Percentiles rank a stretch among this genome's conserved stretches.
phyloP scores from a whole-genome alignment of 352 stramenopile genomes.

The Proteromonas lacertae region DNA sequence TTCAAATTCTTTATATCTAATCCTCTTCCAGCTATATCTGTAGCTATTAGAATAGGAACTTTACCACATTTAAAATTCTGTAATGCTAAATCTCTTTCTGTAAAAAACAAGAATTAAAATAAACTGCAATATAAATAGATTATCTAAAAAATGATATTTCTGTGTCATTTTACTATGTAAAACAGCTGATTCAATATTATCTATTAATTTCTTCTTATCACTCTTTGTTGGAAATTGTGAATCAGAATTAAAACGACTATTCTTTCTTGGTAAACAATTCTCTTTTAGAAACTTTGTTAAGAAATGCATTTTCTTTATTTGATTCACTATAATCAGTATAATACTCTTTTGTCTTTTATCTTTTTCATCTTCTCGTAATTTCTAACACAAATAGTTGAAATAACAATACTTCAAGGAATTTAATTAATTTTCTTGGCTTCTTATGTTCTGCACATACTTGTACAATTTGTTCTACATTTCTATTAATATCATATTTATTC shows the following conservation, averaged over 20 bases:
- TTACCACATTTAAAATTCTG: slow-evolving; percentile 67
- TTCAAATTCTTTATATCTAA: slow-evolving; percentile 62
- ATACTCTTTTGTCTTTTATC: not conserved
- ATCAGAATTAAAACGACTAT: too few relatives aligned
- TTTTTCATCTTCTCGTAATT: not conserved
- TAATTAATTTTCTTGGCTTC: not conserved
- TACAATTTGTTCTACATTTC: not conserved
- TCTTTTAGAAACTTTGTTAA: not conserved
- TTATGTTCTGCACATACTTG: slow-evolving; percentile 4
- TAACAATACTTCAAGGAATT: not conserved
- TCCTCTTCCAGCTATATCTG: slow-evolving; percentile 71
- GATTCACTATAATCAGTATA: slow-evolving; percentile 1
- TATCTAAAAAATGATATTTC: too few relatives aligned
- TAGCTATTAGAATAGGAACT: slow-evolving; percentile 70
- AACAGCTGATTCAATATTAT: too few relatives aligned
- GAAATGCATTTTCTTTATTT: slow-evolving; percentile 1
- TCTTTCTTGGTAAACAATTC: too few relatives aligned
- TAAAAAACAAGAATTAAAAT: slow-evolving; percentile 72
- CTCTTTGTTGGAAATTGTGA: too few relatives aligned
- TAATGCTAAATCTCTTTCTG: slow-evolving; percentile 46
- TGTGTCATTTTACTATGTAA: too few relatives aligned
- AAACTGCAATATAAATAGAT: slow-evolving; percentile 35
- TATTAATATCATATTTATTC: too few relatives aligned
- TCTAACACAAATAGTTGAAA: too few relatives aligned
- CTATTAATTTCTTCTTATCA: too few relatives aligned